Evolutionary conservation across 257 asterid genomes (phyloP).

Genomic region (Solanum appendiculatum): DNA sequence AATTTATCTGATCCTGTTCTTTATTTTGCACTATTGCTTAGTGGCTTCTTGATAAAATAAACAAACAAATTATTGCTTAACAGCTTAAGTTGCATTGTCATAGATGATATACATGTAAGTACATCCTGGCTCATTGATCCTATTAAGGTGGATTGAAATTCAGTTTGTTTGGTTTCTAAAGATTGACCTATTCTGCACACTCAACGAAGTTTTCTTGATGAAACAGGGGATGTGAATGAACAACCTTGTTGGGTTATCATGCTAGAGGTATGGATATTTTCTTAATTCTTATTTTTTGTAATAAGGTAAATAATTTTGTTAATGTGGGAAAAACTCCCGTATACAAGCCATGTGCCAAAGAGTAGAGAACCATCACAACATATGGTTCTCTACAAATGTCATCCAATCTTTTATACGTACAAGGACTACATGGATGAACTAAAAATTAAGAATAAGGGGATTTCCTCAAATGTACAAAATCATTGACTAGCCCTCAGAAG

Average conservation of each 20-base stretch:
- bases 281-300: neutral
- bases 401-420: neutral
- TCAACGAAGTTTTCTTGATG: constrained; percentile 13
- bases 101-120: neutral
- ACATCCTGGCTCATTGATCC: neutral
- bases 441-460: neutral
- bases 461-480: neutral
- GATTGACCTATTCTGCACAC: neutral
- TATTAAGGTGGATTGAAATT: neutral
- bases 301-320: neutral
- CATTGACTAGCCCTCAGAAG: neutral
- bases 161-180: neutral
- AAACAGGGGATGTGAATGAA: constrained; percentile 55
- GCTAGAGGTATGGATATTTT: constrained; percentile 63
- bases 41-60: neutral
- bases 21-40: constrained; percentile 3
- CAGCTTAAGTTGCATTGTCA: neutral
- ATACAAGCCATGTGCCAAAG: neutral
- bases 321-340: neutral
- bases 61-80: neutral
- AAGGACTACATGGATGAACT: neutral
- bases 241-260: constrained; percentile 98
- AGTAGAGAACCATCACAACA: neutral
- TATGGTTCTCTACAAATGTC: neutral
- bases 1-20: constrained; percentile 6